Base-by-base conservation (phyloP, 1,284 basidiomycete species). In the Moniliella sp. region DNA sequence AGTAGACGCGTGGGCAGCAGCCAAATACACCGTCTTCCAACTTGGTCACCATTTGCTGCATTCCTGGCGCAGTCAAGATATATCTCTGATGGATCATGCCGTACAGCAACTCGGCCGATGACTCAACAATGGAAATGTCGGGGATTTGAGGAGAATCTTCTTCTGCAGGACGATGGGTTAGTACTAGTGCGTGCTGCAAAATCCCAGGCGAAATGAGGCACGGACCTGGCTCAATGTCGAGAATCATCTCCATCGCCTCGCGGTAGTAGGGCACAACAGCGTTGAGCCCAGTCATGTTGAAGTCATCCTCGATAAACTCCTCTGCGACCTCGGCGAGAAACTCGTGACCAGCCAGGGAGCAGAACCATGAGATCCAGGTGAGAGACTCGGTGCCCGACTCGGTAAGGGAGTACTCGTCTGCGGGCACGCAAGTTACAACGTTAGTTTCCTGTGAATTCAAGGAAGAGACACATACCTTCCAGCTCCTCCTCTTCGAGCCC, bases 211-310 rank as follows among this genome's bases (percentile, higher is more conserved):
- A 17, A n/a, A n/a, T n/a, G n/a, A n/a, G 4, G 17, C 4, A 30
- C 29, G 4, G n/a, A 30, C 29, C 10, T 65, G 91, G 82, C 65
- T 99, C 91, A 33, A 97, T 86, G 63, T 99, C 91, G 39, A 99
- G 65, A n/a, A 97, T 84, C 91, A 99, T 99, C 66, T 99, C 91
- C 73, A 99, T 76, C 16, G 91, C 91, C 63, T 97, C 91, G 63
- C 93, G 86, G 82, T 91, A 99, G 61, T 97, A 99, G 5, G 91
- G 69, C 1, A 97, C 86, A 69, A 93, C 76, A 12, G 74, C 71
- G 58, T 84, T 86, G 45, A 99, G 65, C 2, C 91, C 91, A 1
- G 91, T 99, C 33, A 97, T 67, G 65, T 99, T 99, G 66, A 99
- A 99, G 61, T 99, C 91, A 64, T 99, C 91, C 61, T 97, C 91